These are phyloP conservation scores for Shiraia bambusicola DNA, from an alignment of 2,329 filamentous ascomycete genomes.

Conservation along the genomic window DNA sequence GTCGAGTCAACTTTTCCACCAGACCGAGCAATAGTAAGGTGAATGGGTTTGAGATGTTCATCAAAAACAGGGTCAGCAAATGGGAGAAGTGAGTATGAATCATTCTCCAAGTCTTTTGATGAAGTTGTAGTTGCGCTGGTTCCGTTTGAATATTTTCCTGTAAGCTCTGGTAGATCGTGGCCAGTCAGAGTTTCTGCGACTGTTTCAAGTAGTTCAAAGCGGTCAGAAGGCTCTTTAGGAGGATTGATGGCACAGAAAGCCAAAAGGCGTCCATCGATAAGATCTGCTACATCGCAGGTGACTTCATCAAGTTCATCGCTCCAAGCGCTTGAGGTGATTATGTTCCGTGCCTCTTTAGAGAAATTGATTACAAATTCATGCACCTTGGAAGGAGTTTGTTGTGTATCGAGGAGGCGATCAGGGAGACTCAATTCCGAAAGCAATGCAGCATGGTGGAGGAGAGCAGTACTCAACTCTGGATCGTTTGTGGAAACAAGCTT, in stretches of 20 bases:
- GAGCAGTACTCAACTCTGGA: constrained; percentile 38
- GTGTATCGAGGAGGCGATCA: constrained; percentile 38
- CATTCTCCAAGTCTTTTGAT: constrained; percentile 6
- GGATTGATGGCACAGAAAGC: constrained; percentile 27
- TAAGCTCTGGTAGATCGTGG: constrained; percentile 13
- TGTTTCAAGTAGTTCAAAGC: constrained; percentile 18
- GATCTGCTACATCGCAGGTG: constrained; percentile 54
- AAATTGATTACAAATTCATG: constrained; percentile 44
- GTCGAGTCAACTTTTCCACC: constrained; percentile 27
- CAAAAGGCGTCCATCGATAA: constrained; percentile 57
- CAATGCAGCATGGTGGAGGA: constrained; percentile 49
- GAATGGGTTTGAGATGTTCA: constrained; percentile 49
- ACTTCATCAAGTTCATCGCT: constrained; percentile 23
- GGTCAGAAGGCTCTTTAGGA: constrained; percentile 18
- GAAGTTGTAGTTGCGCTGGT: constrained; percentile 1
- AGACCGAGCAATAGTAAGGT: constrained; percentile 39
- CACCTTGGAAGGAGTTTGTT: constrained; percentile 36
- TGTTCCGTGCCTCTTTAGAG: constrained; percentile 35
- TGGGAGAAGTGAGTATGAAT: constrained; percentile 45
- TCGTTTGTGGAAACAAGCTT: constrained; percentile 35
- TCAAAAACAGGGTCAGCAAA: constrained; percentile 53
- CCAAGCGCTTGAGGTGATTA: constrained; percentile 46
- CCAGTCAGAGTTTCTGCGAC: constrained; percentile 24
- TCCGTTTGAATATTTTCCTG: constrained; percentile 3
- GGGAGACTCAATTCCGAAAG: constrained; percentile 46